These are phyloP conservation scores for Aspergillus sojae DNA, from an alignment of 2,329 filamentous ascomycete species.

Conservation along the genomic window DNA sequence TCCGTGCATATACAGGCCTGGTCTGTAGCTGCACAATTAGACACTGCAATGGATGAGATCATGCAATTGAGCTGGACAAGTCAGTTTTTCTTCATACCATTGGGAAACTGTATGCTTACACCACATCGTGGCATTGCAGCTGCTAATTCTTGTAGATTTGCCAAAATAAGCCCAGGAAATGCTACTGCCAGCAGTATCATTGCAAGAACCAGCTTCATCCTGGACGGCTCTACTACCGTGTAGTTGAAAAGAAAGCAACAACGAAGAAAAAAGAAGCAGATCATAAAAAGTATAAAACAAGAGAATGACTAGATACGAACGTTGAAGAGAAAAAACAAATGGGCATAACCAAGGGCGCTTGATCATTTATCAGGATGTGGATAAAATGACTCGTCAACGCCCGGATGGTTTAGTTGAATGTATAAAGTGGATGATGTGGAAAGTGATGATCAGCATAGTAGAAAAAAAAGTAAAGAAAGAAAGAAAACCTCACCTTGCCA, in stretches of 20 bases:
- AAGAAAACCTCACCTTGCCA: neutral
- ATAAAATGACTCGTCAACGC: neutral
- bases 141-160: conserved; percentile 17
- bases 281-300: neutral
- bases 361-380: neutral
- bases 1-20: conserved; percentile 46
- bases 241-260: neutral
- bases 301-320: neutral
- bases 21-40: conserved; percentile 41
- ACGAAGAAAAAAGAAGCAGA: neutral
- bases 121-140: conserved; percentile 24
- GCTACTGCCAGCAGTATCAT: conserved; percentile 10
- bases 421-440: too few relatives aligned
- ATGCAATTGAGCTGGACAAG: neutral
- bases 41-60: conserved; percentile 23
- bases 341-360: neutral
- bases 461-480: neutral
- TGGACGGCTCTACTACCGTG: neutral
- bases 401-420: neutral
- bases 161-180: conserved; percentile 13
- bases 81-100: neutral
- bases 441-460: neutral
- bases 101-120: conserved; percentile 17
- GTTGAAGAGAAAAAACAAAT: neutral
- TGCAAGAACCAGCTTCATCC: neutral